Base-by-base conservation (phyloP, 257 asterid species). In the Solanum chiquidenum region DNA sequence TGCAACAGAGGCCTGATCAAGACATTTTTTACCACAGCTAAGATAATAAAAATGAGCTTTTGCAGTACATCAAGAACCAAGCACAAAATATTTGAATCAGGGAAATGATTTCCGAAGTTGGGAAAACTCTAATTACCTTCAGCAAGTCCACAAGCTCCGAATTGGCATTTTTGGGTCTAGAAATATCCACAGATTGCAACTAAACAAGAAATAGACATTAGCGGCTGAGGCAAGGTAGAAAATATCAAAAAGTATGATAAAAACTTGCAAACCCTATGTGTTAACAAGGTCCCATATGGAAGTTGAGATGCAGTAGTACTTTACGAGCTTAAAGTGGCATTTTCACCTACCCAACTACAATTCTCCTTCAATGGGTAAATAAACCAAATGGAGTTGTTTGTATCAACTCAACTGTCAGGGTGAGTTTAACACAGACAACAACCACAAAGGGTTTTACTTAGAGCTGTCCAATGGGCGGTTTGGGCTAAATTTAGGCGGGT, bases 71-170 rank as follows among this genome's bases (percentile, higher is more conserved):
- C 42, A 29, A 80, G 68, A 85, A 69, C 88, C 83, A 85, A 49
- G 44, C 83, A 80, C 74, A 80, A 90, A 49, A 25, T 27, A 55
- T 37, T 62, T 35, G 46, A 87, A 35, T 60, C 85, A 71, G 23
- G 49, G 83, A 88, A 89, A 64, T 84, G 73, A 46, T 40, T 85
- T 58, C 66, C 55, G 38, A 38, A 87, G 86, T 34, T 23, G 83
- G 79, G 31, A 86, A 90, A 42, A 84, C 31, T 31, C 74, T 27
- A 42, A 87, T 82, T 94, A 97, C 99, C 99, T 94, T 93, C 79
- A 97, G 98, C 91, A 94, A 89, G 91, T 93, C 94, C 85, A 94
- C 79, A 87, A 97, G 98, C 37, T 89, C 90, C 20, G 92, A 93
- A 90, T 95, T 95, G 46, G 95, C 91, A 85, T 83, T 93, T 89